Base-by-base conservation (phyloP, 495 filamentous ascomycete species). In the Penicillium psychrofluorescens region DNA sequence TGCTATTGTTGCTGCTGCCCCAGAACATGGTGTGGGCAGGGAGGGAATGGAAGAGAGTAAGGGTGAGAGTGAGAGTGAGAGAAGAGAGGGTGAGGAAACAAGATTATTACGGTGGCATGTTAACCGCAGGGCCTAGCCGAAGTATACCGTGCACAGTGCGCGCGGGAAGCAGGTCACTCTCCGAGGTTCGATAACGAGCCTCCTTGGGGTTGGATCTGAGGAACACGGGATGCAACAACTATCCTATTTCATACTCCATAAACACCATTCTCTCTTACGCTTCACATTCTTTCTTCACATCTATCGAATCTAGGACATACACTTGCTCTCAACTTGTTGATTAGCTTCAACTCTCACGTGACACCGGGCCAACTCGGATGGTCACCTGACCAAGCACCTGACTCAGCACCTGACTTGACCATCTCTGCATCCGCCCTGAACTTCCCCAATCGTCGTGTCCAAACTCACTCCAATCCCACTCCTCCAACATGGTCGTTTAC, bases 401-500 rank as follows among this genome's bases (percentile, higher is more conserved):
- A 41, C 7, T 0, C 0, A 28, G 10, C 4, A 13, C 4, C 41
- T 56, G 54, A 53, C 55, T 22, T 22, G 22, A 22, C 22, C 22
- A 22, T 54, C 62, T 59, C 58, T 62, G 54, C 62, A 57, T 58
- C 57, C 55, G 55, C 60, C 46, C 57, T 66, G 51, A 61, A 62
- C 56, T 43, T 43, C 36, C 35, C 22, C 22, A 22, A 22, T 3
- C 22, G 22, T 22, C 22, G 22, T 22, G 22, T 22, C 22, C 4
- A 22, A 22, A 22, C 22, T 22, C 22, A 51, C 49, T 38, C 49
- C 45, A 57, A 59, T 55, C 66, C 50, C 50, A 54, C 50, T 56
- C 55, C 49, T 48, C 67, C 77, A 90, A 72, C 52, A 97, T 97
- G 91, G 88, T 90, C 62, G 76, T 72, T 59, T 79, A 78, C 62